phyloP scores from a whole-genome alignment of 139 green algal species.

The Gonium pectorale region DNA sequence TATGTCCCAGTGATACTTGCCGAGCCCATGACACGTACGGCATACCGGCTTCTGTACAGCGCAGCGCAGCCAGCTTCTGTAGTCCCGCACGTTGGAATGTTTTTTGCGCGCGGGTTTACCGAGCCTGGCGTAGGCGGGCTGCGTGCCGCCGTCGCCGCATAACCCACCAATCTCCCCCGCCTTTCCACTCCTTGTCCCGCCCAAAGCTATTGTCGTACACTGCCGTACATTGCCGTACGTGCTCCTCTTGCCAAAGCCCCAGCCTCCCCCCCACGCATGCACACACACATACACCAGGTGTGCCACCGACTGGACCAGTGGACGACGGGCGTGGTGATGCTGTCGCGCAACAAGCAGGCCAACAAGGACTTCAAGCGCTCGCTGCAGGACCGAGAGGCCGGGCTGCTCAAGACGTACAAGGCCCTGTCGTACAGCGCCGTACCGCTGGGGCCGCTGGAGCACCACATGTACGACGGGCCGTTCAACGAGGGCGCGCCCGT shows the following conservation, averaged over 20 bases:
- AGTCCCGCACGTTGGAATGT: too few relatives aligned
- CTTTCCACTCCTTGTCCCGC: too few relatives aligned
- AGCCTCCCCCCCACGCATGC: too few relatives aligned
- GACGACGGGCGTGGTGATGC: constrained; percentile 50
- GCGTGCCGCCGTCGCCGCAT: too few relatives aligned
- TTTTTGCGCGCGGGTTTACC: too few relatives aligned
- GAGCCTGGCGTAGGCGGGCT: too few relatives aligned
- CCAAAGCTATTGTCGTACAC: neutral
- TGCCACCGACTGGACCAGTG: constrained; percentile 53
- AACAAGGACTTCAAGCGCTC: constrained; percentile 43
- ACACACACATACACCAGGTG: neutral
- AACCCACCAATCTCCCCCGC: too few relatives aligned
- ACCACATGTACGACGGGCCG: constrained; percentile 52
- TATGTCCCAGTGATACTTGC: too few relatives aligned
- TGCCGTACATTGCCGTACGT: neutral
- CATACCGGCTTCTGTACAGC: too few relatives aligned
- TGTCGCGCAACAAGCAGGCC: constrained; percentile 44
- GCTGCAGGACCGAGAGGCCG: constrained; percentile 35
- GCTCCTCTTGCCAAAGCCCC: neutral
- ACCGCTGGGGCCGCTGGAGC: constrained; percentile 38
- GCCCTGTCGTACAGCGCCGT: constrained; percentile 17
- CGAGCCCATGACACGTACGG: too few relatives aligned
- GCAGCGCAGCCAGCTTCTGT: too few relatives aligned
- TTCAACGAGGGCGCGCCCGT: constrained; percentile 24
- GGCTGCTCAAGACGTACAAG: constrained; percentile 47